phyloP scores from a whole-genome alignment of 768 basidiomycete species.

The Suillus lakei region DNA sequence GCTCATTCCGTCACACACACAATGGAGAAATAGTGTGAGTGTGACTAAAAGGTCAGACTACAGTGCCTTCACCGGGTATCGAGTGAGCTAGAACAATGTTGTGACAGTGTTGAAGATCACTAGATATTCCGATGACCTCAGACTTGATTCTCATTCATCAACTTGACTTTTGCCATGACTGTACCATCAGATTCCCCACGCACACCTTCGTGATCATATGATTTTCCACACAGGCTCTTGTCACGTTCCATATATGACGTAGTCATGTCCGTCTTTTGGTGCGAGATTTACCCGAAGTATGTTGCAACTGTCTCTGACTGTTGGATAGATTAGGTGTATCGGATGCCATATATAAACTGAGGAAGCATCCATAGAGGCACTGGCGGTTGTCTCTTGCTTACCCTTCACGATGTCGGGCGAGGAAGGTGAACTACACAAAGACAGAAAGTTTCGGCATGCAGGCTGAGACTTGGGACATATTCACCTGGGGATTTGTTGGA shows the following conservation, averaged over 20 bases:
- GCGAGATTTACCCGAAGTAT: background rate
- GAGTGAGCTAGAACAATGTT: background rate
- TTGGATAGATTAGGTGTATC: background rate
- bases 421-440: constrained; percentile 7
- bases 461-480: constrained; percentile 28
- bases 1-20: background rate
- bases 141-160: background rate
- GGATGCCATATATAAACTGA: constrained; percentile 7
- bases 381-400: background rate
- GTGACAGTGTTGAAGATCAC: background rate
- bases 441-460: constrained; percentile 11
- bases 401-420: constrained; percentile 23
- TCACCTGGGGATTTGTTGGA: constrained; percentile 43
- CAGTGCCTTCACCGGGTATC: background rate
- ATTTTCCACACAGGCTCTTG: background rate
- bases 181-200: background rate
- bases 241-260: background rate
- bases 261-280: background rate
- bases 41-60: too few relatives aligned
- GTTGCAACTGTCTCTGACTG: background rate
- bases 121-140: background rate
- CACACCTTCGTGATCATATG: background rate
- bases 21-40: background rate
- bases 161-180: background rate
- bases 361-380: background rate